Base-by-base conservation (phyloP, 2,329 filamentous ascomycete species). In the Phialemonium atrogriseum region DNA sequence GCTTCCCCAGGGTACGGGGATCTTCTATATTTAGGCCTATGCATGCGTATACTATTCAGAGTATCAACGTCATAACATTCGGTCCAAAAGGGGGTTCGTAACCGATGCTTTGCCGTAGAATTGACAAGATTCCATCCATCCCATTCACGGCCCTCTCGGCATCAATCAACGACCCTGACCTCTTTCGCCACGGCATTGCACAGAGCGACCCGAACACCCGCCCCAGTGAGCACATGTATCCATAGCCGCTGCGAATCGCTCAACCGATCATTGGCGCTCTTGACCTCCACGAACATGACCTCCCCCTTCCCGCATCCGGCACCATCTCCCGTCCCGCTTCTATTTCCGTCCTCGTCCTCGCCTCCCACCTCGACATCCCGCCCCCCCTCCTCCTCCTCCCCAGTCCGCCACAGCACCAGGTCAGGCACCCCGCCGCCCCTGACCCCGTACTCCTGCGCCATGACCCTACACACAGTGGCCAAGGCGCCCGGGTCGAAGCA, bases 221-320 rank as follows among this genome's bases (percentile, higher is more conserved):
- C 87, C 2, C 81, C 80, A 7, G 79, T 81, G 32, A 98, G 68
- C 7, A 95, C 86, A 64, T 96, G 85, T 48, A 96, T 94, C 91
- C 91, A 98, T 44, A 98, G 69, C 45, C 91, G 68, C 62, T 98
- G 91, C 12, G 88, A 94, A 63, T 98, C 91, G 57, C 89, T 96
- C 49, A 98, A 64, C 23, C 87, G 77, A 66, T 98, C 91, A 57
- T 94, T 95, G 52, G 78, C 80, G 44, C 78, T 84, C 63, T 88
- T 87, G 35, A 87, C 82, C 56, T 85, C 80, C 5, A 70, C 70
- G 55, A 91, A 89, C 70, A 86, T 79, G 42, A 84, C 78, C 51
- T 82, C 71, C 23, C 66, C 64, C 35, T 50, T 63, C 33, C 59
- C 62, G 43, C 50, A 51, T 47, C 41, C 38, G 38, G 54, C 40